A percentile compares a stretch with the other conserved stretches of the same genome.
Evolutionary conservation across 805 yeast species (phyloP).

Genomic region (Kregervanrija fluxuum): DNA sequence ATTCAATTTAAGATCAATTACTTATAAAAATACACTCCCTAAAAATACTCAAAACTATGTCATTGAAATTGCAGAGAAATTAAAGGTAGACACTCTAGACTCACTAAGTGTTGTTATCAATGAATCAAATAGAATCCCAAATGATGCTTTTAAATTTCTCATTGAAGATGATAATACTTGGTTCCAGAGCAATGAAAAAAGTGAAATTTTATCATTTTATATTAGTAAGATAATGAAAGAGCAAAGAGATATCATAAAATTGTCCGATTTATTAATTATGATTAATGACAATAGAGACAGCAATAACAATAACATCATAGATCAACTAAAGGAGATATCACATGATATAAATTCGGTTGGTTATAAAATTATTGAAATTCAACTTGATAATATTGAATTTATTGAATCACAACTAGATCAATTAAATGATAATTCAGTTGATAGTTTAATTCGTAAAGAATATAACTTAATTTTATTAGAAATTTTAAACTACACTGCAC

Average conservation of each 20-base stretch:
- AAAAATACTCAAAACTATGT: constrained; percentile 34
- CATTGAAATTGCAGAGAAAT: constrained; percentile 29
- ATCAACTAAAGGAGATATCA: constrained; percentile 30
- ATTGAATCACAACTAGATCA: constrained; percentile 7
- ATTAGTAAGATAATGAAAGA: constrained; percentile 40
- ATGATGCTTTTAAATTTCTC: constrained; percentile 12
- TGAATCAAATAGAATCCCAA: constrained; percentile 30
- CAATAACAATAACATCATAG: constrained; percentile 1
- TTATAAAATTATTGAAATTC: constrained; percentile 25
- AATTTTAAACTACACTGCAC: constrained; percentile 19
- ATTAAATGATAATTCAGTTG: constrained; percentile 10
- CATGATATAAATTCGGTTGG: constrained; percentile 25
- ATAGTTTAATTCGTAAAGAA: constrained; percentile 12
- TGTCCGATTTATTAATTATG: constrained; percentile 32
- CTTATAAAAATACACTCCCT: constrained; percentile 8
- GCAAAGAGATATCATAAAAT: constrained; percentile 40
- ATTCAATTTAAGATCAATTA: constrained; percentile 11
- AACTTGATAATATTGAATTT: constrained; percentile 15
- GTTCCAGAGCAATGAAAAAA: constrained; percentile 26
- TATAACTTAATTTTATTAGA: constrained; percentile 15
- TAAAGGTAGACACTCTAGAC: constrained; percentile 38
- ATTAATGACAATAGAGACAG: constrained; percentile 14
- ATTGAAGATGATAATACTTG: constrained; percentile 16
- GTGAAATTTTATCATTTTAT: constrained; percentile 30
- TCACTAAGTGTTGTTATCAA: constrained; percentile 41